phyloP scores from a whole-genome alignment of 1,139 yeast species.

The Meyerozyma sp. region DNA sequence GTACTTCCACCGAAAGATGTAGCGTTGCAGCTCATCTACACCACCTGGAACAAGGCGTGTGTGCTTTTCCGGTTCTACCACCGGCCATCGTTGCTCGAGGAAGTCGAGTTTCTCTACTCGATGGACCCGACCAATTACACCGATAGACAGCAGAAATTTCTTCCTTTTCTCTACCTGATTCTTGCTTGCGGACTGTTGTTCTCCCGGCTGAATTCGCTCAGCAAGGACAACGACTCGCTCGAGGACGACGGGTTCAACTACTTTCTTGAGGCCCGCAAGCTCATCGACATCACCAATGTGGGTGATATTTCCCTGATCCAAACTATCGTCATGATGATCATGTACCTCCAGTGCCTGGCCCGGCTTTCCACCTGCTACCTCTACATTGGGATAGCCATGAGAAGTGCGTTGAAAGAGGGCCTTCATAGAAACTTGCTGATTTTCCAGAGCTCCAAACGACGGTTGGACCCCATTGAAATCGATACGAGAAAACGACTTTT shows the following conservation, averaged over 20 bases:
- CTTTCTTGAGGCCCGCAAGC: slow-evolving; percentile 74
- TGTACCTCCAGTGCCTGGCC: slow-evolving; percentile 87
- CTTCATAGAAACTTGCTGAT: slow-evolving; percentile 67
- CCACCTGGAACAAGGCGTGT: slow-evolving; percentile 85
- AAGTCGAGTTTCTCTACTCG: slow-evolving; percentile 45
- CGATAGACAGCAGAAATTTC: slow-evolving; percentile 67
- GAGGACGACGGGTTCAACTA: slow-evolving; percentile 80
- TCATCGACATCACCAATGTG: slow-evolving; percentile 56
- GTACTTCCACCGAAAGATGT: slow-evolving; percentile 72
- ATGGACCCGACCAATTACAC: slow-evolving; percentile 67
- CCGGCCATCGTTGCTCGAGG: slow-evolving; percentile 62
- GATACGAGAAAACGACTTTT: slow-evolving; percentile 83
- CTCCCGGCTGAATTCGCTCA: slow-evolving; percentile 4
- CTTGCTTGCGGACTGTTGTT: slow-evolving; percentile 26
- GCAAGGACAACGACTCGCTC: slow-evolving; percentile 35
- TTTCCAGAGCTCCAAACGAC: slow-evolving; percentile 42
- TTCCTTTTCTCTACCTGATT: slow-evolving; percentile 69
- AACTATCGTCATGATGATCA: slow-evolving; percentile 65
- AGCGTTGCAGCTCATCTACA: slow-evolving; percentile 65
- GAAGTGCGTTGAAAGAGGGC: slow-evolving; percentile 86
- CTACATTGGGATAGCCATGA: slow-evolving; percentile 84
- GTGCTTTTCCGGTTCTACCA: slow-evolving; percentile 81
- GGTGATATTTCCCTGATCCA: slow-evolving; percentile 52
- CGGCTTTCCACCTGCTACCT: slow-evolving; percentile 86
- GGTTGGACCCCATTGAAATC: slow-evolving; percentile 73